Base-by-base conservation (phyloP, 1,284 basidiomycete species). In the Heliocybe sulcata region DNA sequence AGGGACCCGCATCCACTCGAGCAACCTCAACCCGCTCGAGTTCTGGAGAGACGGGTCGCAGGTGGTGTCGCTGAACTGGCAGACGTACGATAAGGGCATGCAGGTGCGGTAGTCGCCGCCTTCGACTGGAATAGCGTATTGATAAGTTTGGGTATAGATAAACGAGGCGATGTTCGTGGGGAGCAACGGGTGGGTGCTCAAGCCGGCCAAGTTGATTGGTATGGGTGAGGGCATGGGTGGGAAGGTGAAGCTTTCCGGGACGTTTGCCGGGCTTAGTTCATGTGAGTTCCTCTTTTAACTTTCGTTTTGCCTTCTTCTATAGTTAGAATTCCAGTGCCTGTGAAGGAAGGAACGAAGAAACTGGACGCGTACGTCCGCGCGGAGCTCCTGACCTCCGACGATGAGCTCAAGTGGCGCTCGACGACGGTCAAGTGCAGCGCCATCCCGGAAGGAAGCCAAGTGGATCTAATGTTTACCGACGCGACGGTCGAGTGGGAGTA, bases 131-230 rank as follows among this genome's bases (percentile, higher is more conserved):
- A 19, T 48, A 16, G n/a, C 14, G 12, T n/a, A 31, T 4, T 31
- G 12, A 31, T 31, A 31, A 12, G 19, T 45, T 4, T 45, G 16
- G 42, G 75, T 77, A 73, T 76, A 79, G 58, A 63, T 86, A 35
- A 84, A 85, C 58, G 84, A 84, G 62, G 83, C 76, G 0, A 75
- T 87, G 72, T 87, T 87, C 61, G 73, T 74, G 0, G 83, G 79
- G 0, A 80, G 74, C 1, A 64, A 68, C 2, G 84, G 84, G 0
- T 87, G 78, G 76, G 77, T 82, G 0, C 65, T 75, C 45, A 83
- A 83, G 60, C 83, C 74, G 2, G 55, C 60, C 67, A 27, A 62
- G 57, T 52, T 68, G 58, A 47, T 66, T 70, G 65, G 45, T 16
- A 59, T 53, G 53, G 58, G 57, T 55, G 25, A 53, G 57, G 38